Base-by-base conservation (phyloP, 2,329 filamentous ascomycete genomes). In the Fusarium transvaalense region DNA sequence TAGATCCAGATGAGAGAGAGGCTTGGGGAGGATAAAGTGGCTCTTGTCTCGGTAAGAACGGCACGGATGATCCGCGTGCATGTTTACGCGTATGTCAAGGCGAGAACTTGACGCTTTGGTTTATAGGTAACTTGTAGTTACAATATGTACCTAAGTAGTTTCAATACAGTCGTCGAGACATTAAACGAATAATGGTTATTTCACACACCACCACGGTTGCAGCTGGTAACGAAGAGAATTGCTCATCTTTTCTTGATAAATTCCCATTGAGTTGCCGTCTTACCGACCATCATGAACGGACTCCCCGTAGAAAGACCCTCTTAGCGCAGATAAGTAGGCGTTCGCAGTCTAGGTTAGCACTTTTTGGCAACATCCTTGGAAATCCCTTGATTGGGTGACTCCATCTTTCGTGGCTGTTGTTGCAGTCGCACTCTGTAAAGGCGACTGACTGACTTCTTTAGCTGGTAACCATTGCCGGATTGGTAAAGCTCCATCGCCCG, bases 41-140 rank as follows among this genome's bases (percentile, higher is more conserved):
- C 15, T 55, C 29, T 59, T 51, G 37, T 29, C 17, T 55, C 64
- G 62, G 64, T 55, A 67, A 63, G 27, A 35, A 48, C 64, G 64
- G 64, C 64, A 67, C 62, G 64, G 57, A 34, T 34, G 54, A 38
- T 35, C 42, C 50, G 29, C 27, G 23, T 31, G 46, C 23, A 32
- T 46, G 34, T 56, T 45, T 55, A 57, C 50, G 51, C 42, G 38
- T 37, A 23, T 54, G 23, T 25, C 19, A 27, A 64, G 54, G 43
- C 59, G 53, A 64, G 63, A 64, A 15, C 45, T 50, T 38, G 60
- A 43, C 58, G 23, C 23, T 25, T 25, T 6, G 23, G n/a, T n/a
- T 25, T 53, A 59, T 65, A n/a, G n/a, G n/a, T n/a, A 46, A 21
- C 17, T n/a, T 50, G 46, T 23, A 50, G 31, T 14, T 37, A 37